These are phyloP conservation scores for Haberlea rhodopensis DNA, from an alignment of 257 asterid species.

Conservation along the genomic window DNA sequence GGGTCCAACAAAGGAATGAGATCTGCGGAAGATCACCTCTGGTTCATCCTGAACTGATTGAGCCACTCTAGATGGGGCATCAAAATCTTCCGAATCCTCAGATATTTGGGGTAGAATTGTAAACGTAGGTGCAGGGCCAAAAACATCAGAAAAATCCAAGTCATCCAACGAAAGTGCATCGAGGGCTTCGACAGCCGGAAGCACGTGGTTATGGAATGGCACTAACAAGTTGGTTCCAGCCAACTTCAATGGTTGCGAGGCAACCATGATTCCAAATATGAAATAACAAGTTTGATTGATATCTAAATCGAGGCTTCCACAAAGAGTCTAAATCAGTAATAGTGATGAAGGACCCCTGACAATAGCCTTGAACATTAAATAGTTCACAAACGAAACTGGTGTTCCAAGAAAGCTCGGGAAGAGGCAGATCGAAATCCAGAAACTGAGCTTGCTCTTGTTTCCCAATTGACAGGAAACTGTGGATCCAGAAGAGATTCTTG, in stretches of 20 bases:
- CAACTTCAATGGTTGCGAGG: conserved; percentile 39
- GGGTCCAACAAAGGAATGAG: conserved; percentile 74
- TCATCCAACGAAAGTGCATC: conserved; percentile 43
- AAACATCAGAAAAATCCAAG: conserved; percentile 64
- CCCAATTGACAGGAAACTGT: conserved; percentile 71
- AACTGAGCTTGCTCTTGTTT: conserved; percentile 45
- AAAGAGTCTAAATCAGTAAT: conserved; percentile 27
- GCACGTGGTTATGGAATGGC: conserved; percentile 33
- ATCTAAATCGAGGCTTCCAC: conserved; percentile 15
- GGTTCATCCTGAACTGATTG: conserved; percentile 49
- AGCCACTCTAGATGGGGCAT: conserved; percentile 30
- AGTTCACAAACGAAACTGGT: conserved; percentile 37
- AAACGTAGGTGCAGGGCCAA: conserved; percentile 55
- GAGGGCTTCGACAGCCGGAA: conserved; percentile 36
- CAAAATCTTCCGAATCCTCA: conserved; percentile 30
- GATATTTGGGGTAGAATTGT: conserved; percentile 26
- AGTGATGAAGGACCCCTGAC: conserved; percentile 46
- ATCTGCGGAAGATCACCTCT: conserved; percentile 46
- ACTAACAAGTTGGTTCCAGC: conserved; percentile 31
- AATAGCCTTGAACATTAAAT: conserved; percentile 49
- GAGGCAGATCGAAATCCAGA: conserved; percentile 45
- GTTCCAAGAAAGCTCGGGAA: conserved; percentile 51
- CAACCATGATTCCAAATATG: conserved; percentile 48
- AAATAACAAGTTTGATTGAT: conserved; percentile 19
- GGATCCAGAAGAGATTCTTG: conserved; percentile 48